Base-by-base conservation (phyloP, 805 yeast genomes). In the Pachysolen tannophilus region DNA sequence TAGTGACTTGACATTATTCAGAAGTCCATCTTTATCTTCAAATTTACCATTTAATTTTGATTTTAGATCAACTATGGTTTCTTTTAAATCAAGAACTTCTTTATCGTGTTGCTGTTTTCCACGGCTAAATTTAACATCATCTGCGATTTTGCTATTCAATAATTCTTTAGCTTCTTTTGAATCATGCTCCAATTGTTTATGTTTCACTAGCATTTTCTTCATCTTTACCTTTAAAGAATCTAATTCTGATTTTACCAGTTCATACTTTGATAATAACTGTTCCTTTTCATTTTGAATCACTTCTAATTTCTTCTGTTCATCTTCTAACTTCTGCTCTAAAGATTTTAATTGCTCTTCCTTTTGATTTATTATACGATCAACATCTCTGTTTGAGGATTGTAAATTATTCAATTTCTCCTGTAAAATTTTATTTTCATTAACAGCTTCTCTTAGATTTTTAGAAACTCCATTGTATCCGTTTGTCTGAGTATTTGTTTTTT, bases 401-500 rank as follows among this genome's bases (percentile, higher is more conserved):
- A 63, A 48, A 6, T 52, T 40, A 8, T 55, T 52, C n/a, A 75
- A 34, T 37, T 67, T 62, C 7, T 46, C 49, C 25, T 65, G 54
- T 13, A 74, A 48, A n/a, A 49, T 55, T 19, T 54, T 54, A 43
- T 73, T 75, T 39, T 70, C 81, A 3, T 55, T 55, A 2, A 65
- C 48, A 17, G 68, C 48, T 5, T 58, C 53, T 32, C 59, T 51
- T 13, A 70, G 44, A 24, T 63, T 55, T 20, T 50, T 53, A 40
- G 57, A 56, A 5, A 72, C 63, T 19, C 49, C 28, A 13, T 37
- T 47, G 28, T 45, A 45, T 8, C 48, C 43, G 8, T 38, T 27
- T 13, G 33, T 39, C 53, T 52, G 30, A 30, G 27, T 26, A 26
- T 20, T 31, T 34, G 35, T 33, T 26, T 28, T 18, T 33, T 30